Evolutionary conservation across 1,284 basidiomycete species (phyloP), one percentile per base, ranked within the genome.

Genomic region (Lentinula novae-zelandiae): DNA sequence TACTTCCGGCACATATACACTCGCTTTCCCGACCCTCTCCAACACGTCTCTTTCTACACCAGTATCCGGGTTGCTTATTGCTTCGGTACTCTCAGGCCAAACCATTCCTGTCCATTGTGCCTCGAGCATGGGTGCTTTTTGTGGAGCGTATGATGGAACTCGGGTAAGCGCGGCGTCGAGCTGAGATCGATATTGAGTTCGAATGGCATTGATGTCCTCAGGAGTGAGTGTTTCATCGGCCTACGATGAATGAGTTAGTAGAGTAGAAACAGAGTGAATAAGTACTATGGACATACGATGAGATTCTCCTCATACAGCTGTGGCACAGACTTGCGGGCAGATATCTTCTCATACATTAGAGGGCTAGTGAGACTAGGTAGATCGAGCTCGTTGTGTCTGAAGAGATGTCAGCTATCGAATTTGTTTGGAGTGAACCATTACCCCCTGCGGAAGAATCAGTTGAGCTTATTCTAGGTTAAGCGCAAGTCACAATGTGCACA

Each of bases 291-390:
- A 76, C 84, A 55, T 63, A 94, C 89, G 57, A 90, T 78, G 3
- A 96, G 79, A 60, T 84, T 85, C 57, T 89, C 82, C 69, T 95
- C 93, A 68, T 95, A 96, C 17, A 93, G 73, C 57, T 85, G 80
- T 5, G 93, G 92, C 5, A 95, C 91, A 3, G 89, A 92, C 50
- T 81, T 85, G 56, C 91, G 78, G 0, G 84, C 81, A 5, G 86
- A 81, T 67, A 95, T 94, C 74, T 90, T 86, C 71, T 92, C 83
- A 72, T 95, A 95, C 93, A 95, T 95, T 22, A 87, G 75, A 0
- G 93, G 93, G 69, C 92, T 90, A 0, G 96, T 97, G 72, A 95
- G 94, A 15, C 87, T 86, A 0, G 96, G 95, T 66, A 95, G 84
- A 69, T 96, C 94, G 38, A 96, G 82, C 73, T 96, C 93, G 69